These are phyloP conservation scores for Sanghuangporus weigelae DNA, from an alignment of 1,284 basidiomycete species.

Conservation along the genomic window DNA sequence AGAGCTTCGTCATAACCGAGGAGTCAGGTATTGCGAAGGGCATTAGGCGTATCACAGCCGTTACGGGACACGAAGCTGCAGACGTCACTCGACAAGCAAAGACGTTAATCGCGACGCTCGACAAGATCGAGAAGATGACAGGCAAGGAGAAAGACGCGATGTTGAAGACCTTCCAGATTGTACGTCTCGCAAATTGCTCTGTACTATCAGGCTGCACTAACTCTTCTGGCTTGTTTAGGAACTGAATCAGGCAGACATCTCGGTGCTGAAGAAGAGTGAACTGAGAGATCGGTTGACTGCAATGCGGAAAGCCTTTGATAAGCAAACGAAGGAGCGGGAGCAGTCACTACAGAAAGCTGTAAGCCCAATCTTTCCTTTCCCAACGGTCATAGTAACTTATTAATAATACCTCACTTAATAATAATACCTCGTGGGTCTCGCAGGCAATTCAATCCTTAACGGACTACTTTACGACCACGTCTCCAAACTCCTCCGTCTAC, in stretches of 20 bases:
- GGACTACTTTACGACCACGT: slow-evolving; percentile 66
- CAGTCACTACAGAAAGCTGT: slow-evolving; percentile 78
- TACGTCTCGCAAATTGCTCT: slow-evolving; percentile 33
- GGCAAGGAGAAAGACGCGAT: slow-evolving; percentile 83
- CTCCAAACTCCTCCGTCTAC: slow-evolving; percentile 65
- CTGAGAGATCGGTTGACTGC: slow-evolving; percentile 71
- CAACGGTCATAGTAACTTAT: not conserved
- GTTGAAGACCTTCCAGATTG: slow-evolving; percentile 77
- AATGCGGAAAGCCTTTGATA: slow-evolving; percentile 82
- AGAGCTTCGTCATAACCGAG: slow-evolving; percentile 90
- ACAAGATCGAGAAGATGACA: slow-evolving; percentile 56
- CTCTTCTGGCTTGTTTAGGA: slow-evolving; percentile 45
- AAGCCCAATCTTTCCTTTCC: slow-evolving; percentile 19
- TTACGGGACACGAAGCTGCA: slow-evolving; percentile 92
- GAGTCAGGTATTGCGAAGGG: slow-evolving; percentile 98
- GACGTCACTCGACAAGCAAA: slow-evolving; percentile 73
- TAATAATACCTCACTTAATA: not conserved
- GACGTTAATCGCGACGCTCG: slow-evolving; percentile 60
- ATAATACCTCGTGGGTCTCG: not conserved
- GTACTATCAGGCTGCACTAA: not conserved
- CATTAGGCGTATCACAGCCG: slow-evolving; percentile 89
- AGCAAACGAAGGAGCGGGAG: slow-evolving; percentile 80
- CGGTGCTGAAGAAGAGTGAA: slow-evolving; percentile 76
- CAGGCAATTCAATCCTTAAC: slow-evolving; percentile 71
- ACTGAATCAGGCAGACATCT: slow-evolving; percentile 87